Conservation (phyloP, 1,139 yeast species). For the Geotrichum carabidarum region DNA sequence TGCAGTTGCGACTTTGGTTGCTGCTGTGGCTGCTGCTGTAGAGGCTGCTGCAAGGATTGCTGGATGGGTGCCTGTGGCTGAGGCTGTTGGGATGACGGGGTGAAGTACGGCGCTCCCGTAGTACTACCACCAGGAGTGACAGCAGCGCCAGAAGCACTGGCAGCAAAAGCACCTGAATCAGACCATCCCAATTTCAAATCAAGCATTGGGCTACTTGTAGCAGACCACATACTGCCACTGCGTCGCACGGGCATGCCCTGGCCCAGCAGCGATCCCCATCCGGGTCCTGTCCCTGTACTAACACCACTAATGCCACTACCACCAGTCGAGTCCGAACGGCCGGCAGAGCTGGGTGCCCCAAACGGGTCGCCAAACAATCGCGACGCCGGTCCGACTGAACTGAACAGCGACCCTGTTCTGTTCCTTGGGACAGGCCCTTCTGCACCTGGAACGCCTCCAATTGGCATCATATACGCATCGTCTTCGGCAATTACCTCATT, state of each 20-base stretch:
- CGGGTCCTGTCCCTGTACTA: background rate
- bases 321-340: background rate
- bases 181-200: too few species aligned
- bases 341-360: background rate
- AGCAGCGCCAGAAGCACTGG: too few species aligned
- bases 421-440: background rate
- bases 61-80: too few species aligned
- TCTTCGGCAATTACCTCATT: constrained; percentile 11
- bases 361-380: background rate
- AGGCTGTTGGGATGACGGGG: too few species aligned
- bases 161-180: too few species aligned
- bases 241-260: constrained; percentile 7
- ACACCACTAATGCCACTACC: background rate
- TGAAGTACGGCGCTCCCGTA: too few species aligned
- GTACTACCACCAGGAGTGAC: too few species aligned
- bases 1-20: background rate
- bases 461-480: constrained; percentile 7
- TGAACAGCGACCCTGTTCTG: constrained; percentile 7
- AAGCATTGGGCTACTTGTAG: background rate
- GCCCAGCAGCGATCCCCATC: constrained; percentile 10
- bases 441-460: background rate
- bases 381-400: background rate
- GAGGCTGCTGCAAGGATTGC: too few species aligned
- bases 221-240: constrained; percentile 19
- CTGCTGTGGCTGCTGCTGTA: background rate